Percentiles rank a stretch among this genome's conserved stretches.
These are phyloP conservation scores for Climacium dendroides DNA, from an alignment of 225 moss, liverwort and hornwort species.

Conservation along the genomic window DNA sequence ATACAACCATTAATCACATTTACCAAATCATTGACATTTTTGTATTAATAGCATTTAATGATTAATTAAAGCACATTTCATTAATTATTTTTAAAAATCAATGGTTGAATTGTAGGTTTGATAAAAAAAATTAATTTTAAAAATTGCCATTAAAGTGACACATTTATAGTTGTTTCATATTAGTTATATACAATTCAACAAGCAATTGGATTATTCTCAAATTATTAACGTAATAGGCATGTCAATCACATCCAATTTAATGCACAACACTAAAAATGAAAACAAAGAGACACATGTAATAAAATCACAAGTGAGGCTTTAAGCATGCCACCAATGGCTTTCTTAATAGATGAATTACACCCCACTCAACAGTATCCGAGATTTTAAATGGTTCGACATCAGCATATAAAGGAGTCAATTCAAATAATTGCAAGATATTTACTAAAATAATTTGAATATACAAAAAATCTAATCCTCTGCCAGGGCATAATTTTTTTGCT, in stretches of 20 bases:
- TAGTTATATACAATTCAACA: neutral
- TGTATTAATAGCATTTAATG: neutral
- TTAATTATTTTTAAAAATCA: neutral
- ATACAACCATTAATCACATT: neutral
- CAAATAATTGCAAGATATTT: slow-evolving; percentile 20
- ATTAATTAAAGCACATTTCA: neutral
- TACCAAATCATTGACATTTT: neutral
- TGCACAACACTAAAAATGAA: neutral
- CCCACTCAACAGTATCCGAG: slow-evolving; percentile 7
- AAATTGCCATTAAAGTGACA: neutral
- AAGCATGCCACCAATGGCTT: slow-evolving; percentile 29
- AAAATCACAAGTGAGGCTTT: slow-evolving; percentile 19
- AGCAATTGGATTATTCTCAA: neutral
- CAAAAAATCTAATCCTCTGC: slow-evolving; percentile 15
- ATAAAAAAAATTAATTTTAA: neutral
- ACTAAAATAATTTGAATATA: slow-evolving; percentile 6
- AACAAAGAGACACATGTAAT: neutral
- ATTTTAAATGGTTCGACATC: slow-evolving; percentile 14
- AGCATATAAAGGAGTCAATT: slow-evolving; percentile 14
- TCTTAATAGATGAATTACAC: slow-evolving; percentile 31
- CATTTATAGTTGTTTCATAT: neutral
- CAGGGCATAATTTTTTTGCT: neutral
- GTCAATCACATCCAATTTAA: neutral
- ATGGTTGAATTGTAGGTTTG: neutral
- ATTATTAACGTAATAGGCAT: neutral